phyloP scores from a whole-genome alignment of 306 rosid genomes.

The Acacia acuminata region DNA sequence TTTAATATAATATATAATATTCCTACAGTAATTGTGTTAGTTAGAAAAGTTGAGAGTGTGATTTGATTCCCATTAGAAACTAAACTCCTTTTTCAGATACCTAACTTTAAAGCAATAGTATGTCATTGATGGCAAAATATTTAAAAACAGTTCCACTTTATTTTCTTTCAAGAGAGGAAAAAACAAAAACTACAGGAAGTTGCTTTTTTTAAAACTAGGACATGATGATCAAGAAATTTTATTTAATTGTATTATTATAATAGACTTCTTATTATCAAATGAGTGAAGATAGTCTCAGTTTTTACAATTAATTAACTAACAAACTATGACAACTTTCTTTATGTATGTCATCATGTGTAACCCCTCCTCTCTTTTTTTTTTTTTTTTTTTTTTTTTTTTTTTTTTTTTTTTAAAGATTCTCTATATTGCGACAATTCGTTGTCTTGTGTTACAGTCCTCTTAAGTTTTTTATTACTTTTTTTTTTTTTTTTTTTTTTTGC shows the following conservation, averaged over 20 bases:
- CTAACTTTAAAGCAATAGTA: background rate
- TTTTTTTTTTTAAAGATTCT: background rate
- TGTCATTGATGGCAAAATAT: conserved; percentile 9
- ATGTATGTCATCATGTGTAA: background rate
- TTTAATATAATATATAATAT: background rate
- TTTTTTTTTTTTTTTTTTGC: too few species aligned
- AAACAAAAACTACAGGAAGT: background rate
- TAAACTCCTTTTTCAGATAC: background rate
- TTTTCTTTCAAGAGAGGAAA: background rate
- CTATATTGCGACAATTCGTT: too few species aligned
- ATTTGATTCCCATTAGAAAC: too few species aligned
- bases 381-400: too few species aligned
- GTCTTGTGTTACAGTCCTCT: too few species aligned
- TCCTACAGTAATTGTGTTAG: background rate
- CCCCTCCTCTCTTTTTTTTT: too few species aligned
- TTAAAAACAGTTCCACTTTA: background rate
- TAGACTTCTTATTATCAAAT: background rate
- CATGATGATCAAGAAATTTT: background rate
- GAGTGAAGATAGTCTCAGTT: background rate
- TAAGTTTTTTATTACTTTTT: too few species aligned
- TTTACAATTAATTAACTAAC: background rate
- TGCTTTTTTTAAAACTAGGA: background rate
- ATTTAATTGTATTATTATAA: background rate
- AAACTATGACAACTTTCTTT: background rate
- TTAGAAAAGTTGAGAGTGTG: background rate